Base-by-base conservation (phyloP, 1,284 basidiomycete species). In the Melampsora americana region DNA sequence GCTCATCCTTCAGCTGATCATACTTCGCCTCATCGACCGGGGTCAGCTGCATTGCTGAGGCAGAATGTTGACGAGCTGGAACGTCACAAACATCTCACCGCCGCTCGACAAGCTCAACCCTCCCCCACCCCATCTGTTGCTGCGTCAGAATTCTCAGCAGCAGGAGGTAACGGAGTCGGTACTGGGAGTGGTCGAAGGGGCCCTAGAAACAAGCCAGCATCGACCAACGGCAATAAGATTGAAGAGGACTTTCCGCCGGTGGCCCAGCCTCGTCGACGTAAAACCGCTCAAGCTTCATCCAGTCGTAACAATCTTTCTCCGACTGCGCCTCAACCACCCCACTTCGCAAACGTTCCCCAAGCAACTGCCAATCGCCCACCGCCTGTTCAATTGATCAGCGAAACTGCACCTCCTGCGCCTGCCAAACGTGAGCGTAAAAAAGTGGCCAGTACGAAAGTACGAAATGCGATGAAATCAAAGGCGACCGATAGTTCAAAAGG, bases 341-440 rank as follows among this genome's bases (percentile, higher is more conserved):
- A 6, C 12, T 46, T 46, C 26, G 16, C 26, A 35, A 12, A 11
- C 7, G 11, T 7, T 16, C 46, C 66, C 16, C 32, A 28, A 20
- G 30, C 30, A 1, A 9, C 61, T 20, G 61, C 61, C 23, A 9
- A 11, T 62, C n/a, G n/a, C 53, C 53, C 53, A 28, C 53, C 53
- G n/a, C 53, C 53, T 23, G 53, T 56, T 56, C 53, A 56, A 56
- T 18, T 56, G 53, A 42, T 42, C 39, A 42, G 11, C 11, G 23
- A 59, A 59, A n/a, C 53, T 59, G 26, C 23, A 7, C 42, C 23
- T 28, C 23, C 32, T 14, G 5, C 42, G 28, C 44, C 35, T 44
- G 64, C 66, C 20, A 74, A 74, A 44, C 62, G 65, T 28, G 72
- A 74, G 32, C 66, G 66, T 42, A 74, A 74, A 39, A 74, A 74